A percentile compares a stretch with the other conserved stretches of the same genome.
These are phyloP conservation scores for Dictyostelium brefeldianum DNA, from an alignment of 78 protist species.

Conservation along the genomic window DNA sequence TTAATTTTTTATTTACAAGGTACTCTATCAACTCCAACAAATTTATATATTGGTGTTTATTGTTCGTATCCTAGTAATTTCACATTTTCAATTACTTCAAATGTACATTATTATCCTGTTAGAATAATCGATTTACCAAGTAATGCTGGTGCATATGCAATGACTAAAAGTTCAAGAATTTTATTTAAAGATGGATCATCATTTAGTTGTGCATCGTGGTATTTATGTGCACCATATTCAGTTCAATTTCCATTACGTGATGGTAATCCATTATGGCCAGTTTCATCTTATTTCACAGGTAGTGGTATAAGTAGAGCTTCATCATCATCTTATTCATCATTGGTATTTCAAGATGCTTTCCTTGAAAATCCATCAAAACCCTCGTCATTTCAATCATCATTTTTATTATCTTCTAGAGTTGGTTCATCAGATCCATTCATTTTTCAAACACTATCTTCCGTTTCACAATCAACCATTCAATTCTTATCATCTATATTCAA, in stretches of 20 bases:
- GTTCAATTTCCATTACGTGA: not conserved
- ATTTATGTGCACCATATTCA: not conserved
- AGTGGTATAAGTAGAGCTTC: too few relatives aligned
- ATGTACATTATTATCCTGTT: not conserved
- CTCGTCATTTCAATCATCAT: conserved; percentile 5
- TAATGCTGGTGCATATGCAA: conserved; percentile 10
- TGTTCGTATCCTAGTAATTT: conserved; percentile 20
- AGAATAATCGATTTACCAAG: not conserved
- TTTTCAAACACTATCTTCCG: not conserved
- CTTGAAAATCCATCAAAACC: not conserved
- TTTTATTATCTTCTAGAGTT: not conserved
- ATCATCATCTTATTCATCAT: not conserved
- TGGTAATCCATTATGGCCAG: conserved; percentile 57
- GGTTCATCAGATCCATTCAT: not conserved
- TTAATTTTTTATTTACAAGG: not conserved
- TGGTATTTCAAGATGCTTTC: not conserved
- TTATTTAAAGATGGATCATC: not conserved
- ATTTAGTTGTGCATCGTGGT: not conserved
- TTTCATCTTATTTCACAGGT: not conserved
- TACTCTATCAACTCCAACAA: not conserved
- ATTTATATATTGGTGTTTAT: conserved; percentile 28
- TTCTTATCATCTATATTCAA: conserved; percentile 1
- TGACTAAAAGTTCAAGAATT: conserved; percentile 24
- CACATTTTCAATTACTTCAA: conserved; percentile 16
- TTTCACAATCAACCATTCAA: not conserved